Evolutionary conservation across 169 alveolate species (phyloP).

Genomic region (Eimeria necatrix): DNA sequence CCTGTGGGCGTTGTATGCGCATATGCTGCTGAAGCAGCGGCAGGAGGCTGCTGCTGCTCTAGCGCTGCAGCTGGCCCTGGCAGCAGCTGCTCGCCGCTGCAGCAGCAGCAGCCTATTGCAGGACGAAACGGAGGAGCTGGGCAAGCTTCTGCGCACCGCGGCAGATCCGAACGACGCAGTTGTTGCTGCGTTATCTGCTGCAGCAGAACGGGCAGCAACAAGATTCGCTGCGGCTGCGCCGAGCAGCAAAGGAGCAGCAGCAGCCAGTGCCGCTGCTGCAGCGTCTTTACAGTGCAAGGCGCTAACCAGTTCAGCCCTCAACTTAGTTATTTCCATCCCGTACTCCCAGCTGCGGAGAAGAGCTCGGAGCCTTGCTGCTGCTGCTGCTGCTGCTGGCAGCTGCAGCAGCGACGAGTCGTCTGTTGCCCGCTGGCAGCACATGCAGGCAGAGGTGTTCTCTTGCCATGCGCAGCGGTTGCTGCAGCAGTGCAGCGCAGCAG

Average conservation of each 20-base stretch:
- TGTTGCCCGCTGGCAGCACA: conserved; percentile 61
- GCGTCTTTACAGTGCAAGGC: conserved; percentile 42
- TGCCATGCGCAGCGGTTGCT: conserved; percentile 69
- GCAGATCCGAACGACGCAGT: conserved; percentile 47
- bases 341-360: background rate
- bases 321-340: background rate
- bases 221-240: background rate
- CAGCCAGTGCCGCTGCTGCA: conserved; percentile 70
- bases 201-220: conserved; percentile 3
- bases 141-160: conserved; percentile 49
- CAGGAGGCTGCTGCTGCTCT: conserved; percentile 71
- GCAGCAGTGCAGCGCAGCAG: conserved; percentile 23
- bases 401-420: conserved; percentile 56
- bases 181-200: conserved; percentile 47
- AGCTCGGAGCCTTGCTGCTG: background rate
- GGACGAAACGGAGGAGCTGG: background rate
- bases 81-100: conserved; percentile 52
- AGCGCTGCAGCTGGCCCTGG: conserved; percentile 70
- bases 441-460: conserved; percentile 64
- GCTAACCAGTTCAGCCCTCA: conserved; percentile 44
- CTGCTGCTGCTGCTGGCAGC: conserved; percentile 19
- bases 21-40: conserved; percentile 66
- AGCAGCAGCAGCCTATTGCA: conserved; percentile 20
- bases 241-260: conserved; percentile 57
- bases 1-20: conserved; percentile 50